Conservation (phyloP, 2,329 filamentous ascomycete genomes). For the Arthrobotrys sphaeroides region DNA sequence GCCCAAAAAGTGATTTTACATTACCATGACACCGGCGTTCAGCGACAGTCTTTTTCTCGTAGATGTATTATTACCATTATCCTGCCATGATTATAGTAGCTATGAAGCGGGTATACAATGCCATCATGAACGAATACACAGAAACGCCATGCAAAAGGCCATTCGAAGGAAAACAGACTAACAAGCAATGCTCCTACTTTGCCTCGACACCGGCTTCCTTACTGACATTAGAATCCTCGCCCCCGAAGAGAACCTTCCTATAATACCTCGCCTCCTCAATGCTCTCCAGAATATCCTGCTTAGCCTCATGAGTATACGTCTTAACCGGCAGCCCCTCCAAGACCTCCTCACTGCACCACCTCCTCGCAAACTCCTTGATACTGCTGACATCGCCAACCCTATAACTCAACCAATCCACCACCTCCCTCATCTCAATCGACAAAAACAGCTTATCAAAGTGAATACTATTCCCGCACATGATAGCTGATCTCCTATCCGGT, state of each 20-base stretch:
- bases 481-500: slow-evolving; percentile 71
- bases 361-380: slow-evolving; percentile 85
- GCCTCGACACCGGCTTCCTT: no score
- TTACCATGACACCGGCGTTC: not conserved
- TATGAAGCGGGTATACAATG: not conserved
- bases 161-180: no score
- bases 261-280: slow-evolving; percentile 92
- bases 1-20: not conserved
- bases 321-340: slow-evolving; percentile 75
- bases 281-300: slow-evolving; percentile 91
- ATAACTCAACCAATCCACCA: slow-evolving; percentile 84
- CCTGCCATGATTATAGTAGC: not conserved
- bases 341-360: slow-evolving; percentile 77
- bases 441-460: slow-evolving; percentile 90
- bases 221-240: not conserved
- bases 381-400: slow-evolving; percentile 90
- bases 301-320: slow-evolving; percentile 80
- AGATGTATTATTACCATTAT: not conserved
- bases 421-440: slow-evolving; percentile 73
- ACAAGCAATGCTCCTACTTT: no score
- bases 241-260: slow-evolving; percentile 72
- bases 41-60: not conserved
- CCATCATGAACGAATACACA: not conserved
- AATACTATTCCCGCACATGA: slow-evolving; percentile 91
- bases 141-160: not conserved